These are phyloP conservation scores for Herpetospermum pedunculosum DNA, from an alignment of 306 rosid species.

Conservation along the genomic window DNA sequence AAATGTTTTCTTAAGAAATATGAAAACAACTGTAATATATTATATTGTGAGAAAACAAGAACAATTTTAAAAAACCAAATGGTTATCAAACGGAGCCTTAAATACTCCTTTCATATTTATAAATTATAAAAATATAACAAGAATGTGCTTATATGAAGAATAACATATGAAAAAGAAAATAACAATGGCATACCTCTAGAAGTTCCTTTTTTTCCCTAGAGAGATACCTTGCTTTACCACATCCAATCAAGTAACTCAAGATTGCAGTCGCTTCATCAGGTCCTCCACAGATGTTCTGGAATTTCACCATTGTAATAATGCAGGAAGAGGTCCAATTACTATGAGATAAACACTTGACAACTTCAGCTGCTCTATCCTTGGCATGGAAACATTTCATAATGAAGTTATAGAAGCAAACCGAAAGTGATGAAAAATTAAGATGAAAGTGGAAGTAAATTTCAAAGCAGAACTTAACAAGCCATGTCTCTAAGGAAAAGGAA, in stretches of 20 bases:
- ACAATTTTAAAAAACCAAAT: no score
- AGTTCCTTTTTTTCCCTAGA: conserved; percentile 33
- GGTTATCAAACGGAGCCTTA: background rate
- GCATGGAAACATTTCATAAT: background rate
- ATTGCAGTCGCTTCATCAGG: conserved; percentile 46
- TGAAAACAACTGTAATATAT: no score
- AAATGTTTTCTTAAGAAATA: no score
- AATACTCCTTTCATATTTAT: background rate
- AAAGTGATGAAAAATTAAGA: conserved; percentile 2
- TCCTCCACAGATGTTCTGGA: conserved; percentile 63
- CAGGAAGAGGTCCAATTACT: conserved; percentile 62
- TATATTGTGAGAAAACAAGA: no score
- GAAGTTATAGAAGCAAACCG: background rate
- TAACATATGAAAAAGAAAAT: background rate
- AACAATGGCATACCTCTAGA: conserved; percentile 47
- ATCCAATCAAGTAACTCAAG: conserved; percentile 50
- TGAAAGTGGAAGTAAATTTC: background rate
- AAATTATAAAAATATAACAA: background rate
- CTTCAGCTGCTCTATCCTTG: conserved; percentile 56
- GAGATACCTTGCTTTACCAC: conserved; percentile 53
- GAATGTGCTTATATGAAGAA: background rate
- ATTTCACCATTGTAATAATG: conserved; percentile 51
- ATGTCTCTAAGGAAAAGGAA: background rate
- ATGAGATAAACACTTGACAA: conserved; percentile 44
- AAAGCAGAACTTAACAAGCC: background rate